Evolutionary conservation across 768 basidiomycete genomes (phyloP).

Genomic region (Boletus eberwhitei): DNA sequence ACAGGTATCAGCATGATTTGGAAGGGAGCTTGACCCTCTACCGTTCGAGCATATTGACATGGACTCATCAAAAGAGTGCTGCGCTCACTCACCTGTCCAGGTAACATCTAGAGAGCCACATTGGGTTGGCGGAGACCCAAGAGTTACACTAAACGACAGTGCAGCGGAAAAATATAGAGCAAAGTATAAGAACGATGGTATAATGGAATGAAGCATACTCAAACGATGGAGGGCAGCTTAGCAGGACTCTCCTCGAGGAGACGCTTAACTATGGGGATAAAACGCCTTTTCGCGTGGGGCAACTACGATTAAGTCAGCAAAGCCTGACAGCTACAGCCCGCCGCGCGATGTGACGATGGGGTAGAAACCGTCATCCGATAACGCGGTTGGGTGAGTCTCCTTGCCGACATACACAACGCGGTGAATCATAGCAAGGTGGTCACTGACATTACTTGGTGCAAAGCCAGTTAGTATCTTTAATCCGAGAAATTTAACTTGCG

Average conservation of each 20-base stretch:
- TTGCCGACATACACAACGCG: not conserved
- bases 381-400: not conserved
- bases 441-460: too few relatives aligned
- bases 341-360: not conserved
- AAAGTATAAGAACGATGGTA: slow-evolving; percentile 22
- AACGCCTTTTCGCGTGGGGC: slow-evolving; percentile 6
- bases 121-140: slow-evolving; percentile 47
- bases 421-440: not conserved
- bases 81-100: slow-evolving; percentile 54
- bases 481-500: too few relatives aligned
- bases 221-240: slow-evolving; percentile 16
- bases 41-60: slow-evolving; percentile 1
- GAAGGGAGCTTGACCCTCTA: slow-evolving; percentile 60
- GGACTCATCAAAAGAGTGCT: not conserved
- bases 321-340: not conserved
- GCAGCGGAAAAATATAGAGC: slow-evolving; percentile 21
- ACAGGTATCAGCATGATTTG: slow-evolving; percentile 50
- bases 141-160: slow-evolving; percentile 44
- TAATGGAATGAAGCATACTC: slow-evolving; percentile 28
- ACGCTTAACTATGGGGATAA: slow-evolving; percentile 1
- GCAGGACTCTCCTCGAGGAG: slow-evolving; percentile 7
- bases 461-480: too few relatives aligned
- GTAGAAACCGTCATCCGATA: not conserved
- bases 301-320: slow-evolving; percentile 19
- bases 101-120: slow-evolving; percentile 60